A percentile compares a stretch with the other conserved stretches of the same genome.
Conservation (phyloP, 345 rosid genomes). For the Sisymbrium irio region DNA sequence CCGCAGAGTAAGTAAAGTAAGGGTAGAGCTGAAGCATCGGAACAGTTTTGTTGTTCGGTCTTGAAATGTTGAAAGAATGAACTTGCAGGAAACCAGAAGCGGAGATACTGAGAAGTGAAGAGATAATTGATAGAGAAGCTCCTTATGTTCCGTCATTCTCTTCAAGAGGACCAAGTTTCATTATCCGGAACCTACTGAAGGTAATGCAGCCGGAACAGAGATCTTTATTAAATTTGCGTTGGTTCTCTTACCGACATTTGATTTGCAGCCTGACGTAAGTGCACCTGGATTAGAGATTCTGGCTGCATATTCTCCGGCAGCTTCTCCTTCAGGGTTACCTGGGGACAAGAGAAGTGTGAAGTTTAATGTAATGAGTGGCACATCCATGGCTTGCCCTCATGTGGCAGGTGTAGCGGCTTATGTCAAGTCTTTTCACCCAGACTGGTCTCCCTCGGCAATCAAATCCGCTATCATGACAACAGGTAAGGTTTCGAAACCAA, state of each 20-base stretch:
- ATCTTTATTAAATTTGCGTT: neutral
- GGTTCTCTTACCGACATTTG: neutral
- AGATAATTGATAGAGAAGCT: conserved; percentile 28
- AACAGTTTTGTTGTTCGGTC: neutral
- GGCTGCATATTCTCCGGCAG: conserved; percentile 39
- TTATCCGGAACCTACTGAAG: conserved; percentile 34
- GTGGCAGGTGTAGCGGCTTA: conserved; percentile 41
- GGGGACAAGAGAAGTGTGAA: conserved; percentile 22
- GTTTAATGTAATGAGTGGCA: conserved; percentile 37
- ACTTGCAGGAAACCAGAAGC: conserved; percentile 32
- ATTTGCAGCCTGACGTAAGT: conserved; percentile 40
- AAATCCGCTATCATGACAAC: conserved; percentile 47
- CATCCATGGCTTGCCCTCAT: conserved; percentile 54
- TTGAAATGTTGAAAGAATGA: neutral
- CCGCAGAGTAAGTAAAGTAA: conserved; percentile 33
- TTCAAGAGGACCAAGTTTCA: conserved; percentile 40
- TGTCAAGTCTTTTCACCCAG: conserved; percentile 40
- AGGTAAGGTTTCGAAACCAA: conserved; percentile 16
- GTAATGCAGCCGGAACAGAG: conserved; percentile 1
- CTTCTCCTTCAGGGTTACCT: neutral
- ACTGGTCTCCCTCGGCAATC: conserved; percentile 48
- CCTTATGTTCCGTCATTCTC: conserved; percentile 42
- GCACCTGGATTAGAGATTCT: conserved; percentile 44
- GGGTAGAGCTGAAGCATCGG: neutral
- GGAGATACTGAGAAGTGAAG: conserved; percentile 35